Evolutionary conservation across 2,329 filamentous ascomycete species (phyloP), one percentile per base, ranked within the genome.

Genomic region (Phialemoniopsis sp.): DNA sequence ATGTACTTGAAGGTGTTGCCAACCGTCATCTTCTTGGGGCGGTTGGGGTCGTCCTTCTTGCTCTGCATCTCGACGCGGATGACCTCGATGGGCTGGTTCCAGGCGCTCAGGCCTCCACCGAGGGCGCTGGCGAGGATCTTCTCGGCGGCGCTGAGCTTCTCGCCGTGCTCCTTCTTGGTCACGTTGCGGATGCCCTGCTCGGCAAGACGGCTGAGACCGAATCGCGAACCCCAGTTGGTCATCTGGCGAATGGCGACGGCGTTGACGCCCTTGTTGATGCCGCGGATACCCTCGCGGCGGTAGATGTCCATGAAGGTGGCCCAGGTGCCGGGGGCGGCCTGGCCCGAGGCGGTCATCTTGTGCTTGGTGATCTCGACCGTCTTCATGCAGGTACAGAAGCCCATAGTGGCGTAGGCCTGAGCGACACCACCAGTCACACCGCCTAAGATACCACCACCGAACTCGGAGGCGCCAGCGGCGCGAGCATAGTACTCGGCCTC

Each of bases 351-450:
- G 13, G 88, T 89, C 59, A 93, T 75, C 80, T 97, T 97, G 77
- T 93, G 86, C 73, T 96, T 94, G 60, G 93, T 98, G 70, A 98
- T 98, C 70, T 98, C 93, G 52, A 97, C 93, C 48, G 93, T 98
- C 83, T 98, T 98, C 93, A 98, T 98, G 80, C 93, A 98, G 46
- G 93, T 98, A 72, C 93, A 98, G 82, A 98, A 98, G 53, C 93
- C 93, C 91, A 98, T 98, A 64, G 93, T 98, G 51, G 93, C 93
- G 66, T 98, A 98, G 44, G 93, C 93, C 73, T 98, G 93, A 34
- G 91, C 93, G 43, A 98, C 82, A 77, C 93, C 93, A 62, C 93
- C 93, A 16, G 82, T 78, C 75, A 98, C 89, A 67, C 93, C 93
- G 58, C 93, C 93, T 26, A 76, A 62, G 70, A 98, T 97, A 61